phyloP scores from a whole-genome alignment of 257 asterid genomes.

The Solanum sparsipilum region DNA sequence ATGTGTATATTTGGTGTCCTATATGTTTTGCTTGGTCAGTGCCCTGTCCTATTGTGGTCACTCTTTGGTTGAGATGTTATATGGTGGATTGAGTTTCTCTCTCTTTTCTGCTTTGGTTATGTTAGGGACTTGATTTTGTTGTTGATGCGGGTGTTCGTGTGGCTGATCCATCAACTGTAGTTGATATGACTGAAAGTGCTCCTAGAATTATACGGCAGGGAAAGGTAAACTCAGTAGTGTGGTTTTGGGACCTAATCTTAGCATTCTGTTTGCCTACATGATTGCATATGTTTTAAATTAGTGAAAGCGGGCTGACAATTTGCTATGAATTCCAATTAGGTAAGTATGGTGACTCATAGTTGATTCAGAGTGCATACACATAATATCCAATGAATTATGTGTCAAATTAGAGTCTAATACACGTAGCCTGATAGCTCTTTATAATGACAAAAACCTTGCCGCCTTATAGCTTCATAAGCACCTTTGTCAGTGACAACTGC shows the following conservation, averaged over 20 bases:
- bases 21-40: background rate
- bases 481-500: background rate
- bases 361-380: background rate
- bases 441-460: background rate
- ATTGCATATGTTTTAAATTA: background rate
- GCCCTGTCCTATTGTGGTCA: background rate
- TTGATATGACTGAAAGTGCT: slow-evolving; percentile 66
- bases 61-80: background rate
- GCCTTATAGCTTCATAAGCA: background rate
- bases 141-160: slow-evolving; percentile 78
- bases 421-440: background rate
- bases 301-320: background rate
- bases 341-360: background rate
- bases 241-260: background rate
- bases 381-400: background rate
- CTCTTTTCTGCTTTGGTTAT: background rate
- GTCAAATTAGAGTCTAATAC: background rate
- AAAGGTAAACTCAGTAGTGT: slow-evolving; percentile 37
- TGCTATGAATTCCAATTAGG: background rate
- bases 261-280: background rate
- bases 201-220: slow-evolving; percentile 63
- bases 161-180: slow-evolving; percentile 89
- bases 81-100: background rate
- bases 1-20: background rate
- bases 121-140: slow-evolving; percentile 84